Base-by-base conservation (phyloP, 805 yeast species). In the Zygosaccharomyces gambellarensis region DNA sequence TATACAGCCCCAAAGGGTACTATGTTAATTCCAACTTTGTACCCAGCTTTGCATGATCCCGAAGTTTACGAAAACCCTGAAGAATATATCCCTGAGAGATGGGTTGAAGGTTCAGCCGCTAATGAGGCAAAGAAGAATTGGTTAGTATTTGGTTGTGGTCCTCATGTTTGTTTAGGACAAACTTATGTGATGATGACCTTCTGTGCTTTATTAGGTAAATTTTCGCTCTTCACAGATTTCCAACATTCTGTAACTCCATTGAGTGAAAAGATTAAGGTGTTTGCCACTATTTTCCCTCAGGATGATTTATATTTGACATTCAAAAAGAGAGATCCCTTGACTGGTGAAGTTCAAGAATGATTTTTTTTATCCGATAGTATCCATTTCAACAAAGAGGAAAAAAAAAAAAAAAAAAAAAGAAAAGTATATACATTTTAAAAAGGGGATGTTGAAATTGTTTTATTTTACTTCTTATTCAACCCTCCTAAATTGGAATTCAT, bases 261-360 rank as follows among this genome's bases (percentile, higher is more conserved):
- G 58, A 83, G 92, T 59, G 99, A 94, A 73, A 83, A 89, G 64
- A 90, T 94, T 64, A 87, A 89, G 65, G 98, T 94, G 36, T 94
- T 94, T 68, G 99, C 99, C 25, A 94, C 99, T 17, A 90, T 94
- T 66, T 94, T 94, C 86, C 99, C 99, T 25, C 82, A 88, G 69
- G 99, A 94, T 71, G 97, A 94, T 68, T 81, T 95, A 65, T 80
- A 87, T 56, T 72, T 94, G 67, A 74, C 82, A 59, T 92, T 90
- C 75, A 75, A 73, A 43, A 73, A 65, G 58, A 81, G 94, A 72
- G 86, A 86, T 53, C 77, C 76, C 52, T 49, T 69, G 32, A 61
- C 69, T 28, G 71, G 71, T 41, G 54, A 66, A 57, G 50, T 60
- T 34, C 45, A 43, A 29, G 65, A 63, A 44, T 63, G 51, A 51